A percentile compares a stretch with the other conserved stretches of the same genome.
Evolutionary conservation across 345 rosid species (phyloP).

Genomic region (Citrus australasica): DNA sequence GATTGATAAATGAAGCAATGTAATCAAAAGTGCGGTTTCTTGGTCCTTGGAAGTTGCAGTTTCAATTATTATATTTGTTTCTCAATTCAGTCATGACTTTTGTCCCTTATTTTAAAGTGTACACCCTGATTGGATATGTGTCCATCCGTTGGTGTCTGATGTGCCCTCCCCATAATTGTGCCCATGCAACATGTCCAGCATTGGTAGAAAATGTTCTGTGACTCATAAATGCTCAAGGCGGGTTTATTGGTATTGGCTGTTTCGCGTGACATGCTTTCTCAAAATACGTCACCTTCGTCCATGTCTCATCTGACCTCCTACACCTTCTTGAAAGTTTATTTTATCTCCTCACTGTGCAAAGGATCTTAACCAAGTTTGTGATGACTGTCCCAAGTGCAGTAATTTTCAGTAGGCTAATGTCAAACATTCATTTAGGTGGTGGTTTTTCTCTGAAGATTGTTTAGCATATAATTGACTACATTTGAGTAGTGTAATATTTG

Average conservation of each 20-base stretch:
- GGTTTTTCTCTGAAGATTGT: background rate
- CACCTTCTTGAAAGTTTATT: no score
- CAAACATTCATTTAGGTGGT: background rate
- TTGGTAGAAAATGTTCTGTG: background rate
- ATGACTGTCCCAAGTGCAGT: background rate
- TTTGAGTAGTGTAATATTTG: background rate
- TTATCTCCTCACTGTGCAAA: background rate
- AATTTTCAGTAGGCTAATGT: background rate
- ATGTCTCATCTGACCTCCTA: background rate
- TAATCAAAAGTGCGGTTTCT: background rate
- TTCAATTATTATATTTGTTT: background rate
- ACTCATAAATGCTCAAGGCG: background rate
- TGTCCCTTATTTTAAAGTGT: background rate
- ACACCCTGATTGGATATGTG: background rate
- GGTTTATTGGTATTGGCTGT: background rate
- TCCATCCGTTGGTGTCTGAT: background rate
- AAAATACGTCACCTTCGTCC: background rate
- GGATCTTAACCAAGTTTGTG: background rate
- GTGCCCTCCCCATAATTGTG: background rate
- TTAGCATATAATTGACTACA: background rate
- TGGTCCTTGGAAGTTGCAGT: background rate
- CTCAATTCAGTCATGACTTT: background rate
- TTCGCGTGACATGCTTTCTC: background rate
- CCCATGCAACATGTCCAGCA: background rate
- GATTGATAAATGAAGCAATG: background rate